Evolutionary conservation across 1,284 basidiomycete genomes (phyloP), one percentile per base, ranked within the genome.

Genomic region (Heterobasidion occidentale): DNA sequence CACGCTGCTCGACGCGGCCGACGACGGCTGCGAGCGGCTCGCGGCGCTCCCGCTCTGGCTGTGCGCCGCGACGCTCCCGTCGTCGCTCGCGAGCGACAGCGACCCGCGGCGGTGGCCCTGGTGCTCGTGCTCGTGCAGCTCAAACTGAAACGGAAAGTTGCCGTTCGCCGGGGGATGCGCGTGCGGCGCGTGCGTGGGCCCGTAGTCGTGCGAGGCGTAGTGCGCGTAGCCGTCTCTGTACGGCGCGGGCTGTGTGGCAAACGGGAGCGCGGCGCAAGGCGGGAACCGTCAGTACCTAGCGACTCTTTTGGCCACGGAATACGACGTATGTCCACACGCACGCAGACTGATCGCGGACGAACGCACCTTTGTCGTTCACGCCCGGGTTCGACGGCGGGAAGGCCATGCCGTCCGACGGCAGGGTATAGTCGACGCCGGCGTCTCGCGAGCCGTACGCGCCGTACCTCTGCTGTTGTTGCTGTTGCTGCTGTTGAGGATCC

Each of bases 1-100:
- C 9, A 71, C 66, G 34, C 59, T 72, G 1, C 73, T 74, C 12
- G 75, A 76, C 3, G 76, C 55, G 35, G 77, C 74, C 46, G 68
- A 68, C 7, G 65, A 65, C 46, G 66, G 65, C 34, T 68, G 63
- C 2, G 69, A 67, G 1, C 63, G 71, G 55, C 66, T 74, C 1
- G 66, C 61, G 7, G 55, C 53, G 47, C 60, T 61, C 15, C 27
- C 27, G 27, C 3, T 27, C 27, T 27, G 27, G 27, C 27, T 27
- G 27, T 27, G 27, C 27, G 27, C 27, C 27, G 27, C 27, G 27
- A 27, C 3, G 38, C n/a, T 42, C 11, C 60, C 60, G 7, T 56
- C 60, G 9, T 61, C 60, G 17, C 60, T 61, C 9, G 53, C 53
- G 9, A 56, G 53, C n/a, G 60, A 60, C 20, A 51, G 46, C 7